A percentile compares a stretch with the other conserved stretches of the same genome.
Conservation (phyloP, 2,329 filamentous ascomycete species). For the Fusarium floridanum region DNA sequence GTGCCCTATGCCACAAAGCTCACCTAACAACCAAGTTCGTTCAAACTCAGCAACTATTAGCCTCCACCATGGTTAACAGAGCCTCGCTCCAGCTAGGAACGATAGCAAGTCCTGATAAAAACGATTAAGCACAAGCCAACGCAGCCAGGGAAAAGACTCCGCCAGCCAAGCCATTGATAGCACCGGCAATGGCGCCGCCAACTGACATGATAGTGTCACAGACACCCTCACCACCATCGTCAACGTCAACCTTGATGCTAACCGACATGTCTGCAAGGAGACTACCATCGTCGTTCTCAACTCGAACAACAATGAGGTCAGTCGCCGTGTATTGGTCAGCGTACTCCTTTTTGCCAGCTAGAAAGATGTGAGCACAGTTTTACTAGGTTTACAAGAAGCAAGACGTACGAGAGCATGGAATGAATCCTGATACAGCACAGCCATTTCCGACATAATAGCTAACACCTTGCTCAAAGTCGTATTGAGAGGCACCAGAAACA, state of each 20-base stretch:
- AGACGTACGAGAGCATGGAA: constrained; percentile 1
- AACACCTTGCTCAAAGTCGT: constrained; percentile 3
- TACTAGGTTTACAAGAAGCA: background rate
- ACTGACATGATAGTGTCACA: background rate
- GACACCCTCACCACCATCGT: constrained; percentile 6
- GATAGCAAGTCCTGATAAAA: background rate
- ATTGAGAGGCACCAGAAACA: constrained; percentile 8
- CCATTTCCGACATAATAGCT: constrained; percentile 2
- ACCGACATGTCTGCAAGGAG: constrained; percentile 19
- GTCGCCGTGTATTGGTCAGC: constrained; percentile 3
- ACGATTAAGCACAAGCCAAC: background rate
- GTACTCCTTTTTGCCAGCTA: background rate
- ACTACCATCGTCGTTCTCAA: constrained; percentile 3
- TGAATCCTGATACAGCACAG: background rate
- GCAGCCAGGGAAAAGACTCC: background rate
- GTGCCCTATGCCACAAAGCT: background rate
- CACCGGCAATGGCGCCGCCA: background rate
- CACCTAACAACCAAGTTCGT: background rate
- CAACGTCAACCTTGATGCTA: constrained; percentile 7
- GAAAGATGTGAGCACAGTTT: background rate
- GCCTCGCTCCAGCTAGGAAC: background rate
- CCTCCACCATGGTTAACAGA: background rate
- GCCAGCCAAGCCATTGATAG: background rate
- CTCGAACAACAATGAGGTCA: constrained; percentile 14
- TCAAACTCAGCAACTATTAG: background rate